Base-by-base conservation (phyloP, 73 alveolate genomes). In the Paramecium biaurelia region DNA sequence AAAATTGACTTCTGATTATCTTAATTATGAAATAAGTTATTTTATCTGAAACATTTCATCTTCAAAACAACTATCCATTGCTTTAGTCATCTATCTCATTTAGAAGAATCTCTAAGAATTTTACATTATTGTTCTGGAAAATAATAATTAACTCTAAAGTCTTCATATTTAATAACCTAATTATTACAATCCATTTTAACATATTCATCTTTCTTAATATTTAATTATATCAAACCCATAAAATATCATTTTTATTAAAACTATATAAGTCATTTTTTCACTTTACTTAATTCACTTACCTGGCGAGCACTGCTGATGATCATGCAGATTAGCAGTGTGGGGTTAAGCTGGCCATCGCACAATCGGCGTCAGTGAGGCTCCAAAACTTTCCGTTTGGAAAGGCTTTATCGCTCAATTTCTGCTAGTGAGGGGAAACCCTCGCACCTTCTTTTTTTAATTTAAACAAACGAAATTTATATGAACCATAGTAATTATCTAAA, bases 351-450 rank as follows among this genome's bases (percentile, higher is more conserved):
- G 90, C 56, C 90, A 79, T 79, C 47, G 90, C 90, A 79, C 90
- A 38, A 79, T 45, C 90, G 90, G 56, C 74, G 90, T 79, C 90
- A 79, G 90, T 79, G 56, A 79, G 56, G 90, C 90, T 34, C 90
- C 76, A 79, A 79, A 79, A 79, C 90, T 79, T 79, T 79, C 90
- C 90, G 90, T 79, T 79, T 45, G 90, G 90, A 79, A 79, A 79
- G 90, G 90, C 90, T 79, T 79, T 79, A 79, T 79, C 90, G 90
- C 90, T 43, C 90, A 79, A 79, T 79, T 79, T 79, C 90, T 79
- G 90, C 90, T 79, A 79, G 90, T 79, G 90, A 79, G 90, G 90
- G 72, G 90, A 79, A 79, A 79, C 72, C 90, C 90, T 79, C 90
- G 90, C 90, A 38, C 90, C 90, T 41, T 15, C 26, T 20, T 7